These are phyloP conservation scores for Dichomitus squalens DNA, from an alignment of 1,284 basidiomycete genomes.

Conservation along the genomic window DNA sequence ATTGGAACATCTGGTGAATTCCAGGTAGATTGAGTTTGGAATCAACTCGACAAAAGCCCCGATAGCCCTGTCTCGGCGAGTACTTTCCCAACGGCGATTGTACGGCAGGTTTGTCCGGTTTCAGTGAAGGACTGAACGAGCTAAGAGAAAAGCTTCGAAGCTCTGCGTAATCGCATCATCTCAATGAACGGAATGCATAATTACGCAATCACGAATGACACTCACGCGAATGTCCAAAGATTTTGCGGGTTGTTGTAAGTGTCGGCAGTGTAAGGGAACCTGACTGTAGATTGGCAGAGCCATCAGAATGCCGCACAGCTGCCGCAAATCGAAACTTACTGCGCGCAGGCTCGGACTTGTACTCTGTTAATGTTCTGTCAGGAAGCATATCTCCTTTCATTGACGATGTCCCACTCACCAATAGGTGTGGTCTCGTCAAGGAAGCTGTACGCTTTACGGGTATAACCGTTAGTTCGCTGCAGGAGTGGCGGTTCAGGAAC, in stretches of 20 bases:
- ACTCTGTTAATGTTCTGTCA: constrained; percentile 20
- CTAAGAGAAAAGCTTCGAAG: not conserved
- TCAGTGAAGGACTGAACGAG: not conserved
- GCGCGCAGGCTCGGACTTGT: constrained; percentile 37
- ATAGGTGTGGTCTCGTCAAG: constrained; percentile 31
- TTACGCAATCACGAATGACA: not conserved
- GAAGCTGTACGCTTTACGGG: constrained; percentile 30
- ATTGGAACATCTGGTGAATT: too few relatives aligned
- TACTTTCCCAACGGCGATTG: not conserved
- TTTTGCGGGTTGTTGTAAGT: constrained; percentile 68
- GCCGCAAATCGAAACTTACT: constrained; percentile 24
- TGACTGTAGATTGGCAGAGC: constrained; percentile 38
- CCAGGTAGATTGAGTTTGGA: too few relatives aligned
- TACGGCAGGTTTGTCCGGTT: not conserved
- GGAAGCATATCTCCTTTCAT: too few relatives aligned
- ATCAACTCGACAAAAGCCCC: not conserved
- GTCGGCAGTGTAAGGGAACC: constrained; percentile 61
- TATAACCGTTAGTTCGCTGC: not conserved
- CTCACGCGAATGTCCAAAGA: constrained; percentile 58
- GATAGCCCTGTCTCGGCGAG: too few relatives aligned
- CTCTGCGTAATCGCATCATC: not conserved
- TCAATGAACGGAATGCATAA: not conserved
- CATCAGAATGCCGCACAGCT: not conserved
- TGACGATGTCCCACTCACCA: constrained; percentile 17
- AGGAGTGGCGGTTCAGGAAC: not conserved